Percentiles rank a stretch among this genome's conserved stretches.
Conservation (phyloP, 495 filamentous ascomycete genomes). For the Letharia lupina region DNA sequence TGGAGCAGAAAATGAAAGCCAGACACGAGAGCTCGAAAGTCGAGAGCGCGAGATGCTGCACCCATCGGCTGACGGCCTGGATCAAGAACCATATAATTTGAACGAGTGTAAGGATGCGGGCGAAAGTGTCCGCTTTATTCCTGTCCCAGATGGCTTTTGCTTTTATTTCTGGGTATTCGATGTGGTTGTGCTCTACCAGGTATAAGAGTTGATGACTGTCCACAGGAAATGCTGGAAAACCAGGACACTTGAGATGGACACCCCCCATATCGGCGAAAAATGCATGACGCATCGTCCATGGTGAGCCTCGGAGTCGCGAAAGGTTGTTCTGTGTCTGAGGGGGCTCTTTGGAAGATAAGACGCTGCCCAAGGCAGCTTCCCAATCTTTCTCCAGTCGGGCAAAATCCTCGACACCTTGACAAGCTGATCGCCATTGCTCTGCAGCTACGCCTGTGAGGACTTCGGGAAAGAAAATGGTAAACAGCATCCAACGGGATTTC, state of each 20-base stretch:
- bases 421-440: too few relatives aligned
- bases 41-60: slow-evolving; percentile 23
- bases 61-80: slow-evolving; percentile 20
- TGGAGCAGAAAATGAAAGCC: slow-evolving; percentile 24
- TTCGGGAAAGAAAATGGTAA: too few relatives aligned
- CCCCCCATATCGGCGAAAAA: slow-evolving; percentile 36
- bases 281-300: slow-evolving; percentile 30
- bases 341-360: too few relatives aligned
- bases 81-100: slow-evolving; percentile 29
- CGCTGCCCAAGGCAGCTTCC: too few relatives aligned
- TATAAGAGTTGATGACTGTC: slow-evolving; percentile 26
- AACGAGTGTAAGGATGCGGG: slow-evolving; percentile 23
- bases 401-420: too few relatives aligned
- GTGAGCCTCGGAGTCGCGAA: too few relatives aligned
- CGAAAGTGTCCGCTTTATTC: slow-evolving; percentile 28
- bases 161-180: slow-evolving; percentile 19
- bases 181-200: slow-evolving; percentile 22
- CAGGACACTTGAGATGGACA: slow-evolving; percentile 22
- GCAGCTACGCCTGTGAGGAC: too few relatives aligned
- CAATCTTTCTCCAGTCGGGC: too few relatives aligned
- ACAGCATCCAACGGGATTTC: too few relatives aligned
- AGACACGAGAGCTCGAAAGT: slow-evolving; percentile 19
- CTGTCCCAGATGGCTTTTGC: slow-evolving; percentile 24
- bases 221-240: slow-evolving; percentile 23
- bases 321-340: too few relatives aligned